These are phyloP conservation scores for Penstemon davidsonii DNA, from an alignment of 257 asterid species.

Conservation along the genomic window DNA sequence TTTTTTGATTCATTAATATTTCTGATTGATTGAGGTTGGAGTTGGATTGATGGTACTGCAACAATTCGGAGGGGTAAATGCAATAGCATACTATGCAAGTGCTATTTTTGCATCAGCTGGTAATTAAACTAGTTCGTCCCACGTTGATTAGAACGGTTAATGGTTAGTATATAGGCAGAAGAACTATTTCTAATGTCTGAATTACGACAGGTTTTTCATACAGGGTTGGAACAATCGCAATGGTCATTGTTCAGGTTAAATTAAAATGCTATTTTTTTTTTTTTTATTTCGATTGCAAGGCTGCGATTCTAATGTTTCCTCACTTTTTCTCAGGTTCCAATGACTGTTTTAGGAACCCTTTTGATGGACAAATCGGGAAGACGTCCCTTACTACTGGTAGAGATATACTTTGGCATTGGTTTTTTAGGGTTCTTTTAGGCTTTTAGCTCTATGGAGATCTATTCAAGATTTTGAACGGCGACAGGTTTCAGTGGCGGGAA, in stretches of 20 bases:
- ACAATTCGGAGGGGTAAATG: constrained; percentile 89
- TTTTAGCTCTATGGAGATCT: constrained; percentile 6
- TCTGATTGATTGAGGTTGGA: constrained; percentile 59
- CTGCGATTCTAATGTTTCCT: background rate
- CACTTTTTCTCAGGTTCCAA: constrained; percentile 65
- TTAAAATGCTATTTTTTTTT: constrained; percentile 1
- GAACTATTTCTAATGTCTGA: constrained; percentile 19
- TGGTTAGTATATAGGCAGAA: background rate
- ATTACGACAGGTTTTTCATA: constrained; percentile 61
- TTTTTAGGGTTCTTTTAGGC: background rate
- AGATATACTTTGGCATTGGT: background rate
- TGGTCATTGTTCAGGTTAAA: constrained; percentile 78
- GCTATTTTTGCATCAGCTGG: constrained; percentile 83
- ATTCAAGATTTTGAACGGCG: constrained; percentile 27
- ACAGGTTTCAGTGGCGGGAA: constrained; percentile 75
- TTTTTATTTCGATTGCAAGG: background rate
- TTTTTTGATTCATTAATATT: background rate
- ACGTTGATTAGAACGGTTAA: background rate
- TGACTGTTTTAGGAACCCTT: constrained; percentile 67
- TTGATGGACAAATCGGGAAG: constrained; percentile 88
- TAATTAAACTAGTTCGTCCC: constrained; percentile 29
- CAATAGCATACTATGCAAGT: constrained; percentile 85
- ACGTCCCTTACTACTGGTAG: constrained; percentile 72
- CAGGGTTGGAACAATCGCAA: constrained; percentile 70
- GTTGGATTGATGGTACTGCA: constrained; percentile 93